Percentiles rank a stretch among this genome's conserved stretches.
phyloP scores from a whole-genome alignment of 163 green algal genomes.

The Volvox carteri region DNA sequence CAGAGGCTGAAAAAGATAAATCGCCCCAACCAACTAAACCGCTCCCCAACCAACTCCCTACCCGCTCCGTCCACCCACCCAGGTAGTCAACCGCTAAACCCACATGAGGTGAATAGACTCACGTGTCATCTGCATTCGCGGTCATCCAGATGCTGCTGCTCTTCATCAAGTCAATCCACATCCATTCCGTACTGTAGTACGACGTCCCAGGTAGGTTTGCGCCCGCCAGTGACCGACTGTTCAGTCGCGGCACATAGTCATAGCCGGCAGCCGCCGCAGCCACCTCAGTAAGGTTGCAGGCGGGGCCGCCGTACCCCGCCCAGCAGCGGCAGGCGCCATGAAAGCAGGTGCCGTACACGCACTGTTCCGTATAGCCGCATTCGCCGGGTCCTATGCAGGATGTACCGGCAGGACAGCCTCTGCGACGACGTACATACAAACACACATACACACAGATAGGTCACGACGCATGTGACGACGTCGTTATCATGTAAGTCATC shows the following conservation, averaged over 20 bases:
- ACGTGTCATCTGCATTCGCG: constrained; percentile 49
- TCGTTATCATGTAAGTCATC: too few species aligned
- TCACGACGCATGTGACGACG: too few species aligned
- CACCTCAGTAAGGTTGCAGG: constrained; percentile 27
- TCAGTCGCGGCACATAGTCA: constrained; percentile 14
- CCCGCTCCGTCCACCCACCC: too few species aligned
- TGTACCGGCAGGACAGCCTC: background rate
- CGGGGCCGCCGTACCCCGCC: constrained; percentile 51
- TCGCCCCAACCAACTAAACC: too few species aligned
- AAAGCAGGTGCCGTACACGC: constrained; percentile 55
- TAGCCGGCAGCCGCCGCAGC: background rate
- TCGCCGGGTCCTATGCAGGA: constrained; percentile 54
- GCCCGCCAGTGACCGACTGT: constrained; percentile 47
- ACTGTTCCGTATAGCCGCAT: constrained; percentile 37
- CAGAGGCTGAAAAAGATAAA: too few species aligned
- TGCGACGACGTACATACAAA: too few species aligned
- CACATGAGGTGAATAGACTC: too few species aligned
- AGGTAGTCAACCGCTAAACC: too few species aligned
- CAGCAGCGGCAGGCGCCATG: constrained; percentile 57
- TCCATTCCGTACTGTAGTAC: constrained; percentile 58
- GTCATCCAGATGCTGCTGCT: constrained; percentile 52
- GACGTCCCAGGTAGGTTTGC: constrained; percentile 33
- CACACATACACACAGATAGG: background rate
- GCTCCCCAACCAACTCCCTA: too few species aligned
- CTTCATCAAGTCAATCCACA: constrained; percentile 57